These are phyloP conservation scores for Loxodes magnus DNA, from an alignment of 73 alveolate genomes.

Conservation along the genomic window DNA sequence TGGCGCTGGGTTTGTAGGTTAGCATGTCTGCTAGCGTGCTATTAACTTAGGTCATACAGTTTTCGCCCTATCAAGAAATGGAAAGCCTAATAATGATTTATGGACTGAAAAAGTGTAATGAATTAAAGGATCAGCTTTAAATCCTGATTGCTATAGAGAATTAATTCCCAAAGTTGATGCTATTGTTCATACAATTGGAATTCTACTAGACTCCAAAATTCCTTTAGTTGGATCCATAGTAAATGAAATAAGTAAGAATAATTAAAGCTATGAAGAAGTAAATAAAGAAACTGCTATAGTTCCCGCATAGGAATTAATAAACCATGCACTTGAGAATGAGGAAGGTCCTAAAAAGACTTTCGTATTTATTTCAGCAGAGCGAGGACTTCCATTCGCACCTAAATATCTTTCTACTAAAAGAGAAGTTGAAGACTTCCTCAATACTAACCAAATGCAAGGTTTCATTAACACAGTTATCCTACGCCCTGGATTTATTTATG, in stretches of 20 bases:
- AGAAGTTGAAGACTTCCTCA: constrained; percentile 5
- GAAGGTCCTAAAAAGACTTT: constrained; percentile 1
- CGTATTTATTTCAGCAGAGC: constrained; percentile 3
- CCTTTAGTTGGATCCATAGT: too few species aligned
- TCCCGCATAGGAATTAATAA: too few species aligned
- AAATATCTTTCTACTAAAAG: constrained; percentile 3
- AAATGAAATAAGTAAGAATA: too few species aligned
- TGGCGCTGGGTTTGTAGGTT: constrained; percentile 14
- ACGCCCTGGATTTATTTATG: constrained; percentile 13
- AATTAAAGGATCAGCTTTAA: constrained; percentile 4
- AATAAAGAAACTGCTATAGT: too few species aligned
- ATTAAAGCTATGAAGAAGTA: too few species aligned
- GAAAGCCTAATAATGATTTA: background rate
- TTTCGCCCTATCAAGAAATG: constrained; percentile 2
- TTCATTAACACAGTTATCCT: background rate
- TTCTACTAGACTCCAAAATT: background rate
- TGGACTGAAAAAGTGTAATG: background rate
- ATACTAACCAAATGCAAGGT: background rate
- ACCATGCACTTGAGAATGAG: too few species aligned
- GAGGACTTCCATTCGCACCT: constrained; percentile 9
- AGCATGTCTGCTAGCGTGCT: constrained; percentile 5
- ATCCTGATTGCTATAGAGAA: background rate
- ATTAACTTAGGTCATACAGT: background rate
- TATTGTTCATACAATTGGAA: constrained; percentile 8
- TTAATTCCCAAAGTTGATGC: constrained; percentile 5